Base-by-base conservation (phyloP, 2,329 filamentous ascomycete species). In the Venturia aucupariae region DNA sequence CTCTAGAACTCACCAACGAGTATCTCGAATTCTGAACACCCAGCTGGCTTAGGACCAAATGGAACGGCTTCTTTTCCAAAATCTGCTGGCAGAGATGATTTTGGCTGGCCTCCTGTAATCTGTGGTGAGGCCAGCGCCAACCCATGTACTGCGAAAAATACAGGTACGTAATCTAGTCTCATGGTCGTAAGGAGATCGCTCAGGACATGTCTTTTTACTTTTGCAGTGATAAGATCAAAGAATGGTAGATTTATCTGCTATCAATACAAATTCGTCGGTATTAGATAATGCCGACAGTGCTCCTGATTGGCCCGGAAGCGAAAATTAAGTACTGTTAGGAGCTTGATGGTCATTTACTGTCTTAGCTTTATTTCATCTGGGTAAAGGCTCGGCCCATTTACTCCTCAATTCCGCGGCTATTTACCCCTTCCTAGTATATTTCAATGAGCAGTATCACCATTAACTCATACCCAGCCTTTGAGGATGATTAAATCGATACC, bases 11-110 rank as follows among this genome's bases (percentile, higher is more conserved):
- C 27, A 63, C 61, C 61, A 30, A 64, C 62, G 11, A 64, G 46
- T 27, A 64, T 24, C 24, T 64, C 62, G 24, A 61, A 60, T 11
- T 64, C 39, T 8, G 48, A 38, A 35, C 62, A 64, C 32, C 62
- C 62, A 19, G 11, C n/a, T 32, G 62, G 62, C 44, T 48, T 54
- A 38, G 61, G 61, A 63, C 61, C 61, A 30, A 63, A 54, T 15
- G 61, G 41, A 17, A 63, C 61, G 15, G 39, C 41, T n/a, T 48
- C 44, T 42, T 63, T 55, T 17, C 61, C 61, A 39, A 10, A 22
- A 42, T 27, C 4, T 39, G 39, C 15, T 10, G 19, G 17, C 59
- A 22, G 11, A 3, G 19, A 46, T 46, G 44, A 5, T n/a, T 46
- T 46, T 46, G 44, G 44, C 44, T 22, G 44, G 22, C 2, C 44